Evolutionary conservation across 331 rosid genomes (phyloP), one percentile per base, ranked within the genome.

Genomic region (Cydonia oblonga): DNA sequence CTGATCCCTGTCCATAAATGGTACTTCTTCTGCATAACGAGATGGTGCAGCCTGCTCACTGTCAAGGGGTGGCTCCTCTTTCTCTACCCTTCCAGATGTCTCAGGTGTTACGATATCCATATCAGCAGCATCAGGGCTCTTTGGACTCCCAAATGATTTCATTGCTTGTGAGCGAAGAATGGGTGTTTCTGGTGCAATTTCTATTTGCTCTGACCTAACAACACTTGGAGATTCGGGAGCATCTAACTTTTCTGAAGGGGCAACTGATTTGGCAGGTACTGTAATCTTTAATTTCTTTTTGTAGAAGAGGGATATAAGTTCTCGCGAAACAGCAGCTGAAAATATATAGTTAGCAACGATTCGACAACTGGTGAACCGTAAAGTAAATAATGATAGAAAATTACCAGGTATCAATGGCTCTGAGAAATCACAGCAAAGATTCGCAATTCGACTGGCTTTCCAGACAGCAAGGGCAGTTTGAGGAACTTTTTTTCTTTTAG

Each of bases 391-490:
- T 18, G 68, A 69, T 59, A 67, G 61, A 83, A 76, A 84, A 90
- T 87, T 70, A 89, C 98, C 76, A 64, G 96, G 85, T 75, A 87
- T 40, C 68, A 81, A 63, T 54, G 97, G 85, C 80, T 83, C 86
- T 4, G 70, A 64, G 76, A 93, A 91, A 52, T 77, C 78, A 58
- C 62, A 44, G 67, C 80, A 78, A 74, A 85, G 88, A 18, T 40
- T 38, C 69, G 79, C 68, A 72, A 77, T 70, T 64, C 2, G 71
- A 79, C 60, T 62, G 62, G 85, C 74, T 79, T 72, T 81, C 78
- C 79, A 73, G 20, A 28, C 82, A 69, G 87, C 59, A 66, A 58
- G 80, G 35, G 72, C 66, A 77, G 84, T 75, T 68, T 5, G 66
- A 32, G 58, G 79, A 44, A 72, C 69, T 81, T 81, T 82, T 75